Percentiles rank a stretch among this genome's conserved stretches.
phyloP scores from a whole-genome alignment of 2,329 filamentous ascomycete species.

The Ascochyta pisi region DNA sequence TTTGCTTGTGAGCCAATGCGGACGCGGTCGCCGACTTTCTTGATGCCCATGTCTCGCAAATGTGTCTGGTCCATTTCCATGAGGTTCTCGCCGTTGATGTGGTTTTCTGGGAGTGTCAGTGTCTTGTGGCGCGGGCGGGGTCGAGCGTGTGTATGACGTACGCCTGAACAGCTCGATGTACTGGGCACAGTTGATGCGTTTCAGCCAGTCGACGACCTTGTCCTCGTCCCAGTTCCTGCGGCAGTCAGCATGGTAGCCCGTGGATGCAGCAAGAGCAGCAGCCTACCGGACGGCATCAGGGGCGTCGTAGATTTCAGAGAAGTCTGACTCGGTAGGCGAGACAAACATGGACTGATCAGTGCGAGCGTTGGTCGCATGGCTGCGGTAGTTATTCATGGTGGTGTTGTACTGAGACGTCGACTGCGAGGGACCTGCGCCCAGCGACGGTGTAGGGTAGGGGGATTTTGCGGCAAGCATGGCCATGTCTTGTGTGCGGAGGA shows the following conservation, averaged over 20 bases:
- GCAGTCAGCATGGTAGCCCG: constrained; percentile 22
- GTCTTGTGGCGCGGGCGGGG: not conserved
- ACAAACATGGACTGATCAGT: constrained; percentile 65
- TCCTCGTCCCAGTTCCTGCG: constrained; percentile 81
- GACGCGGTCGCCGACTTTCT: constrained; percentile 95
- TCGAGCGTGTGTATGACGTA: constrained; percentile 36
- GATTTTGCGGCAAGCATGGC: constrained; percentile 81
- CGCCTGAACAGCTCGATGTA: constrained; percentile 88
- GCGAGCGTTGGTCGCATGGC: constrained; percentile 39
- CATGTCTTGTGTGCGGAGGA: constrained; percentile 56
- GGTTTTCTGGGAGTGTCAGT: constrained; percentile 67
- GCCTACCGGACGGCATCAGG: constrained; percentile 64
- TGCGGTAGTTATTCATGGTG: constrained; percentile 45
- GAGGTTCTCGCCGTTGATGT: constrained; percentile 96
- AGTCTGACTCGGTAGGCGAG: constrained; percentile 91
- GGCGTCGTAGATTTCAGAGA: constrained; percentile 77
- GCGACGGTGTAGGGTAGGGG: constrained; percentile 66
- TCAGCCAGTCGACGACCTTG: constrained; percentile 87
- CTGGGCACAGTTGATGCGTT: constrained; percentile 89
- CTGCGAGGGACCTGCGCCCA: constrained; percentile 47
- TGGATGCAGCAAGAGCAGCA: not conserved
- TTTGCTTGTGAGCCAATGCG: constrained; percentile 69
- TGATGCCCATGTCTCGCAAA: constrained; percentile 96
- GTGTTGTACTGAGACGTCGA: constrained; percentile 45
- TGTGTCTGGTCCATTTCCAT: constrained; percentile 97